phyloP scores from a whole-genome alignment of 2,329 filamentous ascomycete species.

The Mycosphaerelloides madeirae region DNA sequence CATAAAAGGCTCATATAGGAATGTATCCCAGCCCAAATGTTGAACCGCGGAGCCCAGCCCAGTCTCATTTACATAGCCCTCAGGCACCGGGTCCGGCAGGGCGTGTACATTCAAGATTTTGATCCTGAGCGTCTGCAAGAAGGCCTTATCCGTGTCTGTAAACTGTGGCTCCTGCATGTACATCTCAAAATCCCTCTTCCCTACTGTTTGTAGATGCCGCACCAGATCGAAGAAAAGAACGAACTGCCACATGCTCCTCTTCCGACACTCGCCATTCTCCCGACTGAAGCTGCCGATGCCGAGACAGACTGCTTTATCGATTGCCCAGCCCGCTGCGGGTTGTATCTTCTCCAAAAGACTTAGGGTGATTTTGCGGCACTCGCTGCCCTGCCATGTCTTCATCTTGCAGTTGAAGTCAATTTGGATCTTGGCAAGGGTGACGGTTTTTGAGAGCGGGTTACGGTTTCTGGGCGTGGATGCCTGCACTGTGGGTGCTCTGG shows the following conservation, averaged over 20 bases:
- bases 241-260: conserved; percentile 30
- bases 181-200: conserved; percentile 11
- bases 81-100: background rate
- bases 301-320: conserved; percentile 29
- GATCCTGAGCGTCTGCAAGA: conserved; percentile 21
- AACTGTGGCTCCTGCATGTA: conserved; percentile 30
- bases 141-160: conserved; percentile 25
- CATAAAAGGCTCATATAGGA: conserved; percentile 27
- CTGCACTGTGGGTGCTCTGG: background rate
- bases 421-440: conserved; percentile 16
- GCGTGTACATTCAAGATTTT: conserved; percentile 12
- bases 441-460: conserved; percentile 12
- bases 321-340: conserved; percentile 20
- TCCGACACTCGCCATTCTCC: conserved; percentile 26
- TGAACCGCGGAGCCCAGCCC: conserved; percentile 16
- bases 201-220: conserved; percentile 8
- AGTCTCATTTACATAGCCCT: background rate
- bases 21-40: conserved; percentile 9
- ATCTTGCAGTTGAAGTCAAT: conserved; percentile 19
- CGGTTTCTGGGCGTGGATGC: background rate
- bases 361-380: conserved; percentile 18
- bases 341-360: conserved; percentile 17
- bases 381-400: conserved; percentile 19
- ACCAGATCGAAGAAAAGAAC: conserved; percentile 29
- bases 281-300: conserved; percentile 30